These are phyloP conservation scores for Paramyrothecium sp. DNA, from an alignment of 2,329 filamentous ascomycete species.

Conservation along the genomic window DNA sequence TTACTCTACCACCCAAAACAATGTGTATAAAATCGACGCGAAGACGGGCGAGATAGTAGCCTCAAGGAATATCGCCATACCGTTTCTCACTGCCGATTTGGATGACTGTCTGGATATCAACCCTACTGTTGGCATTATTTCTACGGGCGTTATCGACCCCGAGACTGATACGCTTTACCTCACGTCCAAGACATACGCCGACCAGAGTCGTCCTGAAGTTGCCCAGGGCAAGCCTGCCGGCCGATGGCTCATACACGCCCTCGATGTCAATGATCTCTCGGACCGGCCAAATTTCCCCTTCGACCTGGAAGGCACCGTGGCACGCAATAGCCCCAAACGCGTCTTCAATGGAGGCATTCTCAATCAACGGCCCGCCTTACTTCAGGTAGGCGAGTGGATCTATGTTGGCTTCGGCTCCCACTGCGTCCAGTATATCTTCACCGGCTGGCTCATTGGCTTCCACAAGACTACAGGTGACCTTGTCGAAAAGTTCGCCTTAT, in stretches of 20 bases:
- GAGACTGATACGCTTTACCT: constrained; percentile 41
- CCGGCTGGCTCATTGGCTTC: constrained; percentile 49
- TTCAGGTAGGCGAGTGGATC: constrained; percentile 42
- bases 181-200: constrained; percentile 39
- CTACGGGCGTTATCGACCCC: constrained; percentile 45
- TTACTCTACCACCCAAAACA: constrained; percentile 56
- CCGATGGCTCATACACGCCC: constrained; percentile 34
- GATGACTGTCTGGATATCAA: constrained; percentile 47
- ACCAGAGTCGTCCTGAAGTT: constrained; percentile 24
- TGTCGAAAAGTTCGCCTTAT: constrained; percentile 39
- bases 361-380: constrained; percentile 48
- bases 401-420: constrained; percentile 55
- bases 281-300: constrained; percentile 44
- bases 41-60: constrained; percentile 51
- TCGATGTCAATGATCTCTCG: constrained; percentile 34
- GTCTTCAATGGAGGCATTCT: constrained; percentile 52
- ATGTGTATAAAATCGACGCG: constrained; percentile 54
- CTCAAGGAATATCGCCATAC: constrained; percentile 44
- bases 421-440: constrained; percentile 56
- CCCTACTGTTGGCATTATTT: constrained; percentile 43
- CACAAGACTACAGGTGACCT: constrained; percentile 38
- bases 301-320: constrained; percentile 41
- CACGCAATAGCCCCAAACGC: constrained; percentile 43
- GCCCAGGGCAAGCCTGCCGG: constrained; percentile 31
- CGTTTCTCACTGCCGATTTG: constrained; percentile 48